Conservation (phyloP, 2,329 filamentous ascomycete genomes). For the Sporothrix protearum region DNA sequence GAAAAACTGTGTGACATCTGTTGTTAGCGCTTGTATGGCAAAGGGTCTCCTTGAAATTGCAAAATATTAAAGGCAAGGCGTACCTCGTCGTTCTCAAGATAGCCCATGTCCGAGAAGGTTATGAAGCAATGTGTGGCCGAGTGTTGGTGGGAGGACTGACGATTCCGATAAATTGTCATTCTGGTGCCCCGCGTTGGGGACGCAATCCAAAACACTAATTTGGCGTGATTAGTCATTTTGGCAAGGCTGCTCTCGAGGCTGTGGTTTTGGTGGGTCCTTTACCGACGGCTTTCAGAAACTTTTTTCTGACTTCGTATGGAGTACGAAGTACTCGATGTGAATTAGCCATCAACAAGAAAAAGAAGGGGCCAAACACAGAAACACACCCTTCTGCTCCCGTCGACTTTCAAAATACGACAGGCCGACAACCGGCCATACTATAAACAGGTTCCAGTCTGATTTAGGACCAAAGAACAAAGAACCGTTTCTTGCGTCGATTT, state of each 20-base stretch:
- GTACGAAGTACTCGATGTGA: too few relatives aligned
- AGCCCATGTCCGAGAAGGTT: conserved; percentile 32
- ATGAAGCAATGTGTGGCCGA: background rate
- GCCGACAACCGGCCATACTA: background rate
- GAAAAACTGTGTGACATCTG: conserved; percentile 61
- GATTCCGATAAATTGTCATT: background rate
- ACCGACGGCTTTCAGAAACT: background rate
- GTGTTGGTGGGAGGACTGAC: background rate
- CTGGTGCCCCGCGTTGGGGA: background rate
- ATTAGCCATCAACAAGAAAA: too few relatives aligned
- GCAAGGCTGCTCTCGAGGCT: conserved; percentile 16
- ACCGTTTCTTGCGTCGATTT: background rate
- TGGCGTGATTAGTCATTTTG: conserved; percentile 19
- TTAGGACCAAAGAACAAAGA: background rate
- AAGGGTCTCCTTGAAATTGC: background rate
- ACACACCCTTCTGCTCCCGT: background rate
- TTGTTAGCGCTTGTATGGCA: background rate
- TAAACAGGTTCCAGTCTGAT: background rate
- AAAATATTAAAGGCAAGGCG: background rate
- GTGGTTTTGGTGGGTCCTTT: background rate
- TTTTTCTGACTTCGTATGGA: background rate
- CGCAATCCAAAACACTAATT: background rate
- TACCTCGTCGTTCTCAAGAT: conserved; percentile 43
- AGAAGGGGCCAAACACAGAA: background rate
- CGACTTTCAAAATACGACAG: background rate